A percentile compares a stretch with the other conserved stretches of the same genome.
Conservation (phyloP, 225 moss, liverwort and hornwort genomes). For the Pseudisothecium myosuroides region DNA sequence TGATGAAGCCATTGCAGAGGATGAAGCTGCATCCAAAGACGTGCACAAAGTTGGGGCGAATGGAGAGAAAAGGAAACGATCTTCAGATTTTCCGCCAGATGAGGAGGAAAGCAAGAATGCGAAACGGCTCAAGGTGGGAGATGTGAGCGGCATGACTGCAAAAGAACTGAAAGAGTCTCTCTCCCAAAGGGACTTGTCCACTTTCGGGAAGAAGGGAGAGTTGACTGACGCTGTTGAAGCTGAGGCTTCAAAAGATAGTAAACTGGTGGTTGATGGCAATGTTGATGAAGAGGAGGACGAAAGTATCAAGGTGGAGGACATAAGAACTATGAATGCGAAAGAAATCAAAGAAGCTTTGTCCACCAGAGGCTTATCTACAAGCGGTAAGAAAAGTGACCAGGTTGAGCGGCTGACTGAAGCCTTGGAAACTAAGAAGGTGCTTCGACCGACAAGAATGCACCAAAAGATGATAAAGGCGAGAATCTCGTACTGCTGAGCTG, state of each 20-base stretch:
- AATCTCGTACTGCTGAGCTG: neutral
- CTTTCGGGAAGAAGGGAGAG: conserved; percentile 38
- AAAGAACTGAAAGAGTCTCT: conserved; percentile 52
- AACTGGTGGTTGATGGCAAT: neutral
- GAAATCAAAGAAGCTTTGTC: conserved; percentile 59
- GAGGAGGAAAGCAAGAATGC: conserved; percentile 14
- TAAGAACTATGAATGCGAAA: conserved; percentile 35
- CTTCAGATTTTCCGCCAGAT: neutral
- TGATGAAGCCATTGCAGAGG: conserved; percentile 55
- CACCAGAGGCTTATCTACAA: conserved; percentile 24
- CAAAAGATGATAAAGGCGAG: conserved; percentile 15
- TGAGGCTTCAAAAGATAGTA: neutral
- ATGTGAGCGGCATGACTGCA: conserved; percentile 29
- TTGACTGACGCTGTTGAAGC: conserved; percentile 19
- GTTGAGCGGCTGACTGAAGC: conserved; percentile 15
- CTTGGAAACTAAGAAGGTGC: neutral
- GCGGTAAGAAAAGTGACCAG: conserved; percentile 45
- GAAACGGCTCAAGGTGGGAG: conserved; percentile 55
- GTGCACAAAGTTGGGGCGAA: neutral
- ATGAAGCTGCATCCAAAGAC: conserved; percentile 1
- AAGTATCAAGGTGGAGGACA: conserved; percentile 42
- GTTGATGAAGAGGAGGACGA: conserved; percentile 7
- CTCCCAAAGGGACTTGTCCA: conserved; percentile 25
- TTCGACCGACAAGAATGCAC: neutral
- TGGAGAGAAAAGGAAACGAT: conserved; percentile 16